Evolutionary conservation across 345 rosid species (phyloP).

Genomic region (Moringa oleifera): DNA sequence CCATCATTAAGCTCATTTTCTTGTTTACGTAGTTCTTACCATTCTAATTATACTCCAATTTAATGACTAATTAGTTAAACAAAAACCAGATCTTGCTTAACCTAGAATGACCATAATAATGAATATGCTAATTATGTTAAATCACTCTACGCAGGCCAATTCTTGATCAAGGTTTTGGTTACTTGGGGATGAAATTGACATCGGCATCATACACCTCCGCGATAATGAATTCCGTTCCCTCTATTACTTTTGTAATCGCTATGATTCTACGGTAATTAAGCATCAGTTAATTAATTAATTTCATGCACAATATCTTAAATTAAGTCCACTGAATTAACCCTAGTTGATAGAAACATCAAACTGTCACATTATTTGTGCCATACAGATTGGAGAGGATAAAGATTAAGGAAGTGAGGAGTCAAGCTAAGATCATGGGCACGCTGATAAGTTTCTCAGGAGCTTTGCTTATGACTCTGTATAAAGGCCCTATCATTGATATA

Average conservation of each 20-base stretch:
- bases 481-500: slow-evolving; percentile 55
- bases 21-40: too few species aligned
- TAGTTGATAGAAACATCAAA: too few species aligned
- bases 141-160: slow-evolving; percentile 46
- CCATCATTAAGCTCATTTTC: too few species aligned
- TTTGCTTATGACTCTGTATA: slow-evolving; percentile 60
- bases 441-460: slow-evolving; percentile 60
- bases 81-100: too few species aligned
- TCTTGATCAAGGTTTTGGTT: slow-evolving; percentile 63
- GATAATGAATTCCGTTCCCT: slow-evolving; percentile 72
- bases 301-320: too few species aligned
- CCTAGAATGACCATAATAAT: too few species aligned
- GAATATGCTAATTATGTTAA: not conserved
- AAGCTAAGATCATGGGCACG: slow-evolving; percentile 65
- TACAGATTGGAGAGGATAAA: slow-evolving; percentile 51
- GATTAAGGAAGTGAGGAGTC: slow-evolving; percentile 36
- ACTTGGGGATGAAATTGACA: slow-evolving; percentile 62
- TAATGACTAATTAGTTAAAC: too few species aligned
- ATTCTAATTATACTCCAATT: too few species aligned
- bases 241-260: slow-evolving; percentile 67
- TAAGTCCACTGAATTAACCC: too few species aligned
- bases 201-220: slow-evolving; percentile 71
- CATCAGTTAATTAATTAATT: too few species aligned
- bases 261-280: slow-evolving; percentile 43
- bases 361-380: too few species aligned